Base-by-base conservation (phyloP, 257 asterid genomes). In the Solanum rostratum region DNA sequence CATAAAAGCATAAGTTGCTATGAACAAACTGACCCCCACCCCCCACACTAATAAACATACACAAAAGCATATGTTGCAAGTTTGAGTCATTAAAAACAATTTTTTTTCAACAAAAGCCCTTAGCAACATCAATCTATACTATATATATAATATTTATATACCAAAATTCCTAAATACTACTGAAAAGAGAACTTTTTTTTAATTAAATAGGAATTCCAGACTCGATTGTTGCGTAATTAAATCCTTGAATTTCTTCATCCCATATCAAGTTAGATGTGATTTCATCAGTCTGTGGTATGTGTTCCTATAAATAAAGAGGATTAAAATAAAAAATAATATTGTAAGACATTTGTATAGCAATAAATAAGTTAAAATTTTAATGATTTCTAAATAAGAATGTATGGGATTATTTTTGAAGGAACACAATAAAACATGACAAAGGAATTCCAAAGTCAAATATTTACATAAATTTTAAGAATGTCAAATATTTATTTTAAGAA, bases 251-350 rank as follows among this genome's bases (percentile, higher is more conserved):
- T 39, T 91, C 94, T 62, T 76, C 81, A 11, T 92, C 93, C 97
- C 98, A 94, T 27, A 86, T 90, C 91, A 93, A 71, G 6, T 90
- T 91, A 3, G 97, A 92, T 37, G 95, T 89, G 19, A 93, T 85
- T 57, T 92, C 98, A 84, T 94, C 95, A 5, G 86, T 88, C 79
- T 93, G 93, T 1, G 98, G 98, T 22, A 90, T 90, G 85, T 92
- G 91, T 62, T 95, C 98, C 97, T 95, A 87, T 29, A 0, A 76
- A 10, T 24, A 10, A 41, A 12, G 0, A 33, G 46, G 43, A 4
- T 20, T 16, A 62, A 65, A 20, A 39, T 8, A 22, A 20, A 45
- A 52, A 22, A 27, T 2, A 3, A 65, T 33, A 33, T 33, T 33
- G 39, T 0, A 33, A 33, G 2, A 27, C 6, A 63, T 27, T 27